Evolutionary conservation across 306 rosid genomes (phyloP).

Genomic region (Trifolium fragiferum): DNA sequence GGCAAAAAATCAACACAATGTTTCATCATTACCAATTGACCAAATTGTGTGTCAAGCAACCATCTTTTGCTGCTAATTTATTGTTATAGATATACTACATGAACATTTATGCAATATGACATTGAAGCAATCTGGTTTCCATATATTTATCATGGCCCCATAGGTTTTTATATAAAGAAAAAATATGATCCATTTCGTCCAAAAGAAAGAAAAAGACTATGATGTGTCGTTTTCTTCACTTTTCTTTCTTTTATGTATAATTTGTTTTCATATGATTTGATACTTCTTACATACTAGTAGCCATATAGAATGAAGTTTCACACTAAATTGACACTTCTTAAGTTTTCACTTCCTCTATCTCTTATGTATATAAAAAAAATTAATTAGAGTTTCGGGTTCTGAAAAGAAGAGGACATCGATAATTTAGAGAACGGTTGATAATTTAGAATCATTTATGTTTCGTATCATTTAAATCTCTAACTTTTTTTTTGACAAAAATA

Average conservation of each 20-base stretch:
- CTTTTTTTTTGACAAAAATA: background rate
- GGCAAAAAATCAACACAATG: slow-evolving; percentile 36
- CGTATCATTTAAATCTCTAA: background rate
- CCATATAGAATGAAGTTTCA: background rate
- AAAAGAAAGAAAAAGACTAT: background rate
- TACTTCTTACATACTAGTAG: too few species aligned
- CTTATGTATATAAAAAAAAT: too few species aligned
- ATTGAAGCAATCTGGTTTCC: slow-evolving; percentile 29
- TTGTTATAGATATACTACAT: background rate
- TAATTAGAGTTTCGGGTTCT: too few species aligned
- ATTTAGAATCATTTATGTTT: too few species aligned
- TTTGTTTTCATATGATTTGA: background rate
- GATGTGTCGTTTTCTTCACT: background rate
- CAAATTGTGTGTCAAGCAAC: slow-evolving; percentile 34
- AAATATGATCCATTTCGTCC: background rate
- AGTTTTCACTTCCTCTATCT: too few species aligned
- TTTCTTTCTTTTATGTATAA: background rate
- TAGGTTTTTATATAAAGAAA: background rate
- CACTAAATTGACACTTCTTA: background rate
- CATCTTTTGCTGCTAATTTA: slow-evolving; percentile 25
- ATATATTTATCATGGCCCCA: slow-evolving; percentile 8
- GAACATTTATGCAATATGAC: slow-evolving; percentile 12
- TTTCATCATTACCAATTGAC: slow-evolving; percentile 43
- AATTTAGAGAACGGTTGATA: too few species aligned
- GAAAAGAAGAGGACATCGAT: too few species aligned